phyloP scores from a whole-genome alignment of 305 asterid genomes.

The Striga hermonthica region DNA sequence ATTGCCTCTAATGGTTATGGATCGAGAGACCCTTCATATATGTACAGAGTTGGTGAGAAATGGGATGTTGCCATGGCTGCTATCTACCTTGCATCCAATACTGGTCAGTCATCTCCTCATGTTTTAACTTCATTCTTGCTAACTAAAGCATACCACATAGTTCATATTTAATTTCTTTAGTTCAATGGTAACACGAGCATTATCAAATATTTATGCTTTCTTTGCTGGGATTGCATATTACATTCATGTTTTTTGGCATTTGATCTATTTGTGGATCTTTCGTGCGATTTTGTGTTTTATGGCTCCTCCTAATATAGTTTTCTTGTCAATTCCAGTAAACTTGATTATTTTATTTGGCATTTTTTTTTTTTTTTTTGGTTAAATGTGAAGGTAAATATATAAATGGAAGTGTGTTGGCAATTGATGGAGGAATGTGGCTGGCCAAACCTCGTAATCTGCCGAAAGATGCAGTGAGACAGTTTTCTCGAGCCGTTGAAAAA shows the following conservation, averaged over 20 bases:
- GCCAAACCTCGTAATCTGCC: conserved; percentile 48
- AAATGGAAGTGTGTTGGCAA: conserved; percentile 45
- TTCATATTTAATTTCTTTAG: not conserved
- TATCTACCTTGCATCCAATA: conserved; percentile 77
- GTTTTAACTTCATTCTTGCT: not conserved
- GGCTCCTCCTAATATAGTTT: not conserved
- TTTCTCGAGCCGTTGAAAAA: conserved; percentile 49
- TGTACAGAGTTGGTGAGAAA: conserved; percentile 74
- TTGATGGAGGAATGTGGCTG: conserved; percentile 62
- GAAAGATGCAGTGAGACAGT: conserved; percentile 51
- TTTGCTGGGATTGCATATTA: too few species aligned
- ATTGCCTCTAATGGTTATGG: conserved; percentile 32
- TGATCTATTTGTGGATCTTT: not conserved
- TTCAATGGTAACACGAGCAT: too few species aligned
- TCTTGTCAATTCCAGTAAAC: not conserved
- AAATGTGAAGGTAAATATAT: conserved; percentile 47
- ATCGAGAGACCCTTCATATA: conserved; percentile 47
- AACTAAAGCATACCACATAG: not conserved
- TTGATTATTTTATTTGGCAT: too few species aligned
- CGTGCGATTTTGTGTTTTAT: not conserved
- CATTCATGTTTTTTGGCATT: too few species aligned
- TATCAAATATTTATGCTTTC: too few species aligned
- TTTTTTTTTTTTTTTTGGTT: too few species aligned
- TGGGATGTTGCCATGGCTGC: conserved; percentile 99
- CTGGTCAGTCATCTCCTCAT: conserved; percentile 53